A percentile compares a stretch with the other conserved stretches of the same genome.
Conservation (phyloP, 371 early-diverging fungal species). For the Zopfochytrium polystomum region DNA sequence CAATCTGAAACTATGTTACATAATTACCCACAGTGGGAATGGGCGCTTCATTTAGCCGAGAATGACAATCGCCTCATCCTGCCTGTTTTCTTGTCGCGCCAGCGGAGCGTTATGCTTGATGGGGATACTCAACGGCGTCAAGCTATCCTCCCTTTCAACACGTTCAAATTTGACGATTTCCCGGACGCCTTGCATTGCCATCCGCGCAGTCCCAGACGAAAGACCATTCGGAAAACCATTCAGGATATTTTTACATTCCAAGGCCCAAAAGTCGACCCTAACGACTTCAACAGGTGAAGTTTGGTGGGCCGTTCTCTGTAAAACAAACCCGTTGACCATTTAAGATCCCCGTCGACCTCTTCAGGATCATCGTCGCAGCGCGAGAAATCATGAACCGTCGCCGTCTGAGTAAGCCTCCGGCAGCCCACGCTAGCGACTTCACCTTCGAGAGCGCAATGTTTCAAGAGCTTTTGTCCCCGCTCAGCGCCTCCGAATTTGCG, state of each 20-base stretch:
- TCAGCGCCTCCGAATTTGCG: too few species aligned
- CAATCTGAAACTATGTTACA: neutral
- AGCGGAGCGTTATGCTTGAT: too few species aligned
- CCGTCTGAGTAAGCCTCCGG: too few species aligned
- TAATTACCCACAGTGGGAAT: slow-evolving; percentile 11
- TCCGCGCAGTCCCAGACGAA: neutral
- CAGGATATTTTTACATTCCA: neutral
- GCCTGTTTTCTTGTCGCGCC: slow-evolving; percentile 9
- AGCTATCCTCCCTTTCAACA: too few species aligned
- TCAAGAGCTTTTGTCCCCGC: too few species aligned
- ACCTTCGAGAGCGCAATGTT: too few species aligned
- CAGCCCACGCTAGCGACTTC: too few species aligned
- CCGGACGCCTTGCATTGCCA: slow-evolving; percentile 7
- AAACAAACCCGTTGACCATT: neutral
- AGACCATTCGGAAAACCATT: slow-evolving; percentile 2
- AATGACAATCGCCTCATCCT: neutral
- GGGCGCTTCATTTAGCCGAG: slow-evolving; percentile 1
- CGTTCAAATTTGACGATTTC: too few species aligned
- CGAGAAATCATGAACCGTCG: too few species aligned
- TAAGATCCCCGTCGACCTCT: neutral
- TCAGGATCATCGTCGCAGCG: neutral
- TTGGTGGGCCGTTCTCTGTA: neutral
- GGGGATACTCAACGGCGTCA: too few species aligned
- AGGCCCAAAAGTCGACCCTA: neutral
- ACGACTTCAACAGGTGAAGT: neutral